These are phyloP conservation scores for Aureobasidium sp. DNA, from an alignment of 2,329 filamentous ascomycete genomes.

Conservation along the genomic window DNA sequence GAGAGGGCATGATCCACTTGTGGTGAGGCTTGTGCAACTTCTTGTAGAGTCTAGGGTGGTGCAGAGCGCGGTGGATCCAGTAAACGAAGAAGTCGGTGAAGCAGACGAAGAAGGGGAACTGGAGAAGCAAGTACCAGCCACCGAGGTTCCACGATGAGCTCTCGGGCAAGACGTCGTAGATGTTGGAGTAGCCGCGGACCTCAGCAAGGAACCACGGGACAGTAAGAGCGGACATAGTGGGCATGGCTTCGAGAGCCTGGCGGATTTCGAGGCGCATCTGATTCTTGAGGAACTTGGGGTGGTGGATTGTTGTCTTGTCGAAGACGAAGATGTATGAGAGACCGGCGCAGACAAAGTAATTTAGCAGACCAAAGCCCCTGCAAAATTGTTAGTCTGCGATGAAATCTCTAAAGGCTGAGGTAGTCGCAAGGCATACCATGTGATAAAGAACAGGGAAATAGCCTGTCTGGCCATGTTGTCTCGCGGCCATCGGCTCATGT, in stretches of 20 bases:
- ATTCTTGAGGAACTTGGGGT: slow-evolving; percentile 93
- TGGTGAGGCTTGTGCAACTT: slow-evolving; percentile 92
- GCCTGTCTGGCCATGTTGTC: slow-evolving; percentile 71
- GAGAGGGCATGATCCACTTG: slow-evolving; percentile 99
- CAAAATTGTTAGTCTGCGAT: slow-evolving; percentile 10
- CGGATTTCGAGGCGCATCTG: slow-evolving; percentile 79
- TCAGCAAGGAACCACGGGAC: slow-evolving; percentile 74
- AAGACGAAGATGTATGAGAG: slow-evolving; percentile 85
- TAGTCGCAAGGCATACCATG: slow-evolving; percentile 52
- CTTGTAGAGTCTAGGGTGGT: slow-evolving; percentile 77
- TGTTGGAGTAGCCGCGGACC: slow-evolving; percentile 73
- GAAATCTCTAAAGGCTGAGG: not conserved
- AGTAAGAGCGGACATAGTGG: slow-evolving; percentile 74
- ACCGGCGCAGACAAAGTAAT: slow-evolving; percentile 78
- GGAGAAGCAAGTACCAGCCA: slow-evolving; percentile 65
- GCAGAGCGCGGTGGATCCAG: slow-evolving; percentile 79
- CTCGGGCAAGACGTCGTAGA: slow-evolving; percentile 59
- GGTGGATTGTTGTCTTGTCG: slow-evolving; percentile 78
- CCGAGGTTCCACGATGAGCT: slow-evolving; percentile 62
- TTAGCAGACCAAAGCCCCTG: slow-evolving; percentile 75
- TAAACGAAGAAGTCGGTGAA: slow-evolving; percentile 91
- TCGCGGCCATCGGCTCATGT: slow-evolving; percentile 65
- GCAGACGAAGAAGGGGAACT: slow-evolving; percentile 79
- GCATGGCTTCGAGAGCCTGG: slow-evolving; percentile 69
- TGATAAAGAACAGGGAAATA: slow-evolving; percentile 70